Conservation (phyloP, 1,284 basidiomycete genomes). For the Apiotrichum gracile region DNA sequence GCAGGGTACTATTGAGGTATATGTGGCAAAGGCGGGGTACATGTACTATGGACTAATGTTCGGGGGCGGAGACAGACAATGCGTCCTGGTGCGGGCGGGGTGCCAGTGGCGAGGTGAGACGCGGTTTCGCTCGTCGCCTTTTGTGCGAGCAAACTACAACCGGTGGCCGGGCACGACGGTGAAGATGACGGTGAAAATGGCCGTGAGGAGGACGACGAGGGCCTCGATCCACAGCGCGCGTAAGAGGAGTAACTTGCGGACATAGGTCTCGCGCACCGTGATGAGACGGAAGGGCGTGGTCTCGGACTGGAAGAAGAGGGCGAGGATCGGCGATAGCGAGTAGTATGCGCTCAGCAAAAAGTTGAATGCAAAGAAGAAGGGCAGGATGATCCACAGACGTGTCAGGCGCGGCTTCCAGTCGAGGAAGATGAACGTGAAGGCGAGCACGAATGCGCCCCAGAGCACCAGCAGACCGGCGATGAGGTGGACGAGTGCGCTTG, state of each 20-base stretch:
- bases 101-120: too few species aligned
- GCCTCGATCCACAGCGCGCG: constrained; percentile 73
- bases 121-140: too few species aligned
- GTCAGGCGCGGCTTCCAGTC: constrained; percentile 83
- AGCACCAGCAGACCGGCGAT: constrained; percentile 77
- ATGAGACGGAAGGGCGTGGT: constrained; percentile 83
- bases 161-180: constrained; percentile 39
- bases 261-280: constrained; percentile 82
- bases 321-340: constrained; percentile 80
- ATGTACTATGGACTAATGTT: too few species aligned
- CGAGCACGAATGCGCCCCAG: constrained; percentile 85
- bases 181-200: constrained; percentile 41
- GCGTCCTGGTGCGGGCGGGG: too few species aligned
- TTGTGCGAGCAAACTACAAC: constrained; percentile 11
- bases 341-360: constrained; percentile 92
- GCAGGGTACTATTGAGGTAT: too few species aligned
- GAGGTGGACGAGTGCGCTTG: constrained; percentile 76
- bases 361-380: constrained; percentile 83
- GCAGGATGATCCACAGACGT: constrained; percentile 93
- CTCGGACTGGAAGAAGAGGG: constrained; percentile 45
- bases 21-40: too few species aligned
- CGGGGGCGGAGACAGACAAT: too few species aligned
- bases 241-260: constrained; percentile 77
- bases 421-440: constrained; percentile 87
- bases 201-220: constrained; percentile 32